Percentiles rank a stretch among this genome's conserved stretches.
These are phyloP conservation scores for Moesziomyces parantarcticus DNA, from an alignment of 1,284 basidiomycete genomes.

Conservation along the genomic window DNA sequence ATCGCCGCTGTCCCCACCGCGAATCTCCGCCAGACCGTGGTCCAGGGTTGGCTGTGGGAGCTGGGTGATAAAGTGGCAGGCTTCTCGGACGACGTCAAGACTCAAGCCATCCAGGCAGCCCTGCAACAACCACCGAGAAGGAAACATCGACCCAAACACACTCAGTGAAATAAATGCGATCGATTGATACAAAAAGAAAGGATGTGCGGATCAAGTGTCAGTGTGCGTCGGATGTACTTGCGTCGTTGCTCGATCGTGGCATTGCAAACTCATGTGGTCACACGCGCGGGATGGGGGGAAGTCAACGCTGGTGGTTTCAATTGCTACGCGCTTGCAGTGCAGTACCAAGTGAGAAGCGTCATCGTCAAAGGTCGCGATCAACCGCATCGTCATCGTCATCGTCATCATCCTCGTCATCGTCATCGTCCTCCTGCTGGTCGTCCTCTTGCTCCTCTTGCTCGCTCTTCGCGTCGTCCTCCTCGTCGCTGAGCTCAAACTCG, in stretches of 20 bases:
- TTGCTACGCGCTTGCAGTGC: too few relatives aligned
- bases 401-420: slow-evolving; percentile 1
- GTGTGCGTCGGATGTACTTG: too few relatives aligned
- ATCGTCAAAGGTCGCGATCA: slow-evolving; percentile 25
- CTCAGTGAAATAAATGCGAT: too few relatives aligned
- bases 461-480: slow-evolving; percentile 8
- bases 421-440: not conserved
- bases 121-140: not conserved
- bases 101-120: slow-evolving; percentile 15
- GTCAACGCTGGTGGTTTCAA: not conserved
- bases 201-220: too few relatives aligned
- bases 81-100: slow-evolving; percentile 20
- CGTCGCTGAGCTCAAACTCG: slow-evolving; percentile 37
- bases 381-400: slow-evolving; percentile 38
- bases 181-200: too few relatives aligned
- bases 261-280: too few relatives aligned
- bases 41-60: slow-evolving; percentile 24
- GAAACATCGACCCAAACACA: not conserved
- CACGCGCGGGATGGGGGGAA: too few relatives aligned
- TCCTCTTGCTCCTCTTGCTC: slow-evolving; percentile 3
- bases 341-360: not conserved
- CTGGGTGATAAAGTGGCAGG: slow-evolving; percentile 26
- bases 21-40: slow-evolving; percentile 23
- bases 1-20: not conserved
- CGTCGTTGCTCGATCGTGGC: too few relatives aligned